phyloP scores from a whole-genome alignment of 2,329 filamentous ascomycete genomes.

The Amesomyces nigricolor region DNA sequence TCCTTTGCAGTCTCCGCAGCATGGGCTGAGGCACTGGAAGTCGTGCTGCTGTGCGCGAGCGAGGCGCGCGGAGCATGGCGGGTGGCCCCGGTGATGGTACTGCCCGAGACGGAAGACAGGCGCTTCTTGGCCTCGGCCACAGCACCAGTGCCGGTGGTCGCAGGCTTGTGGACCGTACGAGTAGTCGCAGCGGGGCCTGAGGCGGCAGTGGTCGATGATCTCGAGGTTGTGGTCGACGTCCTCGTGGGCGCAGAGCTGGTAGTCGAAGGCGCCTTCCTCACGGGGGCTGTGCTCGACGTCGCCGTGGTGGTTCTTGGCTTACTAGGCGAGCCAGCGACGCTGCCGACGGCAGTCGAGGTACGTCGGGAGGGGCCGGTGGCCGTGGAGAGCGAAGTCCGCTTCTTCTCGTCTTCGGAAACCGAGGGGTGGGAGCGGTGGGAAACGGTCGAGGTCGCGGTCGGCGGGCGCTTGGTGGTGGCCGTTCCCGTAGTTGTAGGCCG shows the following conservation, averaged over 20 bases:
- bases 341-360: conserved; percentile 29
- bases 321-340: conserved; percentile 24
- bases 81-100: conserved; percentile 35
- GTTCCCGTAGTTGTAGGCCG: conserved; percentile 28
- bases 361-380: conserved; percentile 28
- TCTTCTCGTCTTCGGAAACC: conserved; percentile 36
- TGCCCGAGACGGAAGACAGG: conserved; percentile 44
- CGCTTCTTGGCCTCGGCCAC: conserved; percentile 52
- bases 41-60: conserved; percentile 24
- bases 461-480: conserved; percentile 29
- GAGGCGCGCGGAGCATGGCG: conserved; percentile 41
- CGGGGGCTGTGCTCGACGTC: conserved; percentile 30
- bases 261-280: conserved; percentile 33
- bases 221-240: conserved; percentile 30
- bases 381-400: conserved; percentile 25
- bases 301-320: conserved; percentile 22
- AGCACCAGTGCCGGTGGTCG: conserved; percentile 33
- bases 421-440: conserved; percentile 33
- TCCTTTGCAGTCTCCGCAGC: conserved; percentile 47
- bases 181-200: conserved; percentile 33
- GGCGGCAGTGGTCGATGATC: conserved; percentile 35
- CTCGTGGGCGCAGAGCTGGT: conserved; percentile 31
- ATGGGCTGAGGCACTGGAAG: conserved; percentile 32
- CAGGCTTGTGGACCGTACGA: conserved; percentile 33
- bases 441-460: conserved; percentile 29